Evolutionary conservation across 768 basidiomycete species (phyloP), one percentile per base, ranked within the genome.

Genomic region (Leccinellum rugosiceps): DNA sequence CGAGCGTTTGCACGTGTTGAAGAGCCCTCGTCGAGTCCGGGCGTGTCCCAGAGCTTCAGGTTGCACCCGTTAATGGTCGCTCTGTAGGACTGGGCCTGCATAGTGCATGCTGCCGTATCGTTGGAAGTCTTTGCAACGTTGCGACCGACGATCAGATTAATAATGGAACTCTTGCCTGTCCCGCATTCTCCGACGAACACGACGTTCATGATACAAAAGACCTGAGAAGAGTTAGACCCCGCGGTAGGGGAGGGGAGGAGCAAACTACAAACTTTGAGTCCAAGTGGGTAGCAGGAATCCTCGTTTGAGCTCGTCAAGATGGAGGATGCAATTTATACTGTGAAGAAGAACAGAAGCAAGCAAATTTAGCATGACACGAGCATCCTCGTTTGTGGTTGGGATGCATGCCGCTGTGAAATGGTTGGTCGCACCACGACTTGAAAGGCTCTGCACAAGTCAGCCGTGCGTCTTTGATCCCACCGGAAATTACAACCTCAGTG

Each of bases 181-280:
- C 65, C 67, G 4, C 61, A 61, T 59, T 70, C 67, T 13, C 68
- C 68, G 45, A 30, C 57, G 35, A 70, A 34, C 49, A 70, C 58
- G 31, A 68, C 26, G 32, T 68, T 70, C 65, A 62, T 64, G 32
- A 34, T 23, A 14, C 14, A 17, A 48, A 46, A 38, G 11, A 32
- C n/a, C 46, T 65, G 9, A 14, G 49, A n/a, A 44, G 11, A 4
- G 15, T 63, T n/a, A 66, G 58, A 34, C 19, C 15, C 19, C 7
- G 19, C 5, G 6, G 35, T 21, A 25, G 14, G 3, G 6, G 11
- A 28, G 31, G n/a, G 49, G 17, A 32, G 30, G 28, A 13, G 30
- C 15, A 4, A 51, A 56, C 3, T 48, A 58, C 58, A 26, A 38
- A 45, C 44, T 14, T 11, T 14, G n/a, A 49, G 38, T 50, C 50